Evolutionary conservation across 805 yeast species (phyloP), one percentile per base, ranked within the genome.

Genomic region (Candida namnaoensis): DNA sequence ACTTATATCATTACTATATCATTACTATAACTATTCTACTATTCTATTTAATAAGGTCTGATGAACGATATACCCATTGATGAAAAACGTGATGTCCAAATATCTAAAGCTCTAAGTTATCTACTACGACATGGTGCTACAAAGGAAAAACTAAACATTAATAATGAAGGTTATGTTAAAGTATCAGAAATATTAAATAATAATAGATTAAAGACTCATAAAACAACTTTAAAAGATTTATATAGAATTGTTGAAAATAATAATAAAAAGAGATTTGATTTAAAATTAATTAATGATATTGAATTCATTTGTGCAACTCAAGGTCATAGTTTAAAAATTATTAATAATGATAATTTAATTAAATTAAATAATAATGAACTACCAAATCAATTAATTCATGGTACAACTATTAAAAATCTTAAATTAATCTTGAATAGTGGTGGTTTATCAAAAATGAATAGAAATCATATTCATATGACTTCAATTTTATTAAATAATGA

Each of bases 401-500:
- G 98, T 5, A 91, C 98, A 0, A 77, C 68, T 44, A 41, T 44
- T 5, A 56, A 58, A 3, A 76, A 73, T 27, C 62, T 83, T 49
- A 53, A 62, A 1, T 43, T 55, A 19, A 85, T 85, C 5, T 42
- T 71, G n/a, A 40, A 61, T 25, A 50, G 69, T 5, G 78, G 78
- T 0, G 88, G 87, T 0, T 62, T 93, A 24, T 69, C 71, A 13
- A 68, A 62, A 45, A 86, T 88, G 96, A 62, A 59, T 30, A 66
- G 99, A 52, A 82, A 82, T 48, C 98, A 93, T 58, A 77, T 93
- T 14, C 99, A 93, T 62, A 70, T 91, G 56, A 86, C 98, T 0
- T 64, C 76, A 1, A 81, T 80, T 11, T 49, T 75, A 9, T 71
- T 76, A 1, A 63, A 67, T 3, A 41, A 49, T 1, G 63, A 61